Evolutionary conservation across 2,329 filamentous ascomycete species (phyloP).

Genomic region (Xylariaceae sp.): DNA sequence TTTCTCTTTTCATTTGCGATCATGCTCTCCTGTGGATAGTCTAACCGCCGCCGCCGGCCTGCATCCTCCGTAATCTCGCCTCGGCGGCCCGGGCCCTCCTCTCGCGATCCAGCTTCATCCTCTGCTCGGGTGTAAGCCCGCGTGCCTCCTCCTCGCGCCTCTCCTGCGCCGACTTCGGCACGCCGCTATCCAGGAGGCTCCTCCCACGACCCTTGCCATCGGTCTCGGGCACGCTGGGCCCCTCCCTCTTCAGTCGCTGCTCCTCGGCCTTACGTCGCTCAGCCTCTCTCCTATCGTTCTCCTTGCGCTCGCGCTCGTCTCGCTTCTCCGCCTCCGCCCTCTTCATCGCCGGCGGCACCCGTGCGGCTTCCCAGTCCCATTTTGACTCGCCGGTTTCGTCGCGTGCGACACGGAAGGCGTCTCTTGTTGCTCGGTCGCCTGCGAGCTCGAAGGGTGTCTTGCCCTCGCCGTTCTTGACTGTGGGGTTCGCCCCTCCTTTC

Average conservation of each 20-base stretch:
- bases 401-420: constrained; percentile 88
- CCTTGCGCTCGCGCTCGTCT: constrained; percentile 69
- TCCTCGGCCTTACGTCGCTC: constrained; percentile 74
- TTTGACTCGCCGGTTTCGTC: constrained; percentile 74
- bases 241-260: constrained; percentile 70
- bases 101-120: constrained; percentile 81
- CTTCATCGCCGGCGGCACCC: constrained; percentile 71
- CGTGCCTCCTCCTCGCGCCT: constrained; percentile 80
- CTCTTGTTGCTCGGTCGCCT: constrained; percentile 81
- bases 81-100: constrained; percentile 89
- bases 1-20: not conserved
- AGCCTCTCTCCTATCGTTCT: constrained; percentile 68
- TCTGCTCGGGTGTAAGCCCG: constrained; percentile 86
- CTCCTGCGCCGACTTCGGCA: constrained; percentile 77
- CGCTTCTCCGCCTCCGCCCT: constrained; percentile 72
- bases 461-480: constrained; percentile 70
- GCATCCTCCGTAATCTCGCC: constrained; percentile 75
- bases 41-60: constrained; percentile 42
- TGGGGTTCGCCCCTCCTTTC: constrained; percentile 76
- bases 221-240: constrained; percentile 52
- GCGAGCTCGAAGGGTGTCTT: constrained; percentile 85
- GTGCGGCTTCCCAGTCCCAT: constrained; percentile 79
- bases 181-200: constrained; percentile 58
- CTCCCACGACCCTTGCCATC: constrained; percentile 45
- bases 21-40: constrained; percentile 21